Percentiles rank a stretch among this genome's conserved stretches.
Evolutionary conservation across 1,139 yeast species (phyloP).

Genomic region (Debaryomyces nepalensis): DNA sequence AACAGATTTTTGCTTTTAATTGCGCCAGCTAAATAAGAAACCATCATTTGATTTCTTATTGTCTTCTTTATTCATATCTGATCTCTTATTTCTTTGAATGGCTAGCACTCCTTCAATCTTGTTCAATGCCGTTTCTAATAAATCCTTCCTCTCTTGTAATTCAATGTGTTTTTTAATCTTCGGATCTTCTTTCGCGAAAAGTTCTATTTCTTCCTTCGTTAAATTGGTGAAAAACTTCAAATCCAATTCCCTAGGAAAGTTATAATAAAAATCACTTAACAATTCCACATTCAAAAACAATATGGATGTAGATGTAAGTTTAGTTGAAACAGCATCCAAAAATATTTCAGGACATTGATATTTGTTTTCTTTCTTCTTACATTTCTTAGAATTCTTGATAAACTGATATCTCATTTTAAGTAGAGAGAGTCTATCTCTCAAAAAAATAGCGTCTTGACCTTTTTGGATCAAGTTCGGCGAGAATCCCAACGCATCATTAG

Average conservation of each 20-base stretch:
- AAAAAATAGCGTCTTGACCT: conserved; percentile 86
- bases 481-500: conserved; percentile 75
- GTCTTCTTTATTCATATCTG: conserved; percentile 10
- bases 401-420: conserved; percentile 77
- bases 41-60: conserved; percentile 15
- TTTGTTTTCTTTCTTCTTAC: conserved; percentile 79
- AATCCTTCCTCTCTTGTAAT: conserved; percentile 88
- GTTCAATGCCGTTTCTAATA: conserved; percentile 78
- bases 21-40: conserved; percentile 17
- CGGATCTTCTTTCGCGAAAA: conserved; percentile 94
- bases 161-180: conserved; percentile 88
- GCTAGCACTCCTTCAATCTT: conserved; percentile 91
- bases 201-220: conserved; percentile 77
- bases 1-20: neutral
- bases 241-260: conserved; percentile 93
- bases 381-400: conserved; percentile 69
- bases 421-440: conserved; percentile 74
- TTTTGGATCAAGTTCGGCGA: conserved; percentile 69
- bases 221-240: conserved; percentile 66
- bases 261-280: conserved; percentile 91
- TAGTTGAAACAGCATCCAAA: conserved; percentile 89
- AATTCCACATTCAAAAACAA: conserved; percentile 91
- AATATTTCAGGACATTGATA: conserved; percentile 94
- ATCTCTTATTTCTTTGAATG: conserved; percentile 53
- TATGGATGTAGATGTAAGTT: conserved; percentile 90